Base-by-base conservation (phyloP, 177 flowering plant species). In the Telopea speciosissima region DNA sequence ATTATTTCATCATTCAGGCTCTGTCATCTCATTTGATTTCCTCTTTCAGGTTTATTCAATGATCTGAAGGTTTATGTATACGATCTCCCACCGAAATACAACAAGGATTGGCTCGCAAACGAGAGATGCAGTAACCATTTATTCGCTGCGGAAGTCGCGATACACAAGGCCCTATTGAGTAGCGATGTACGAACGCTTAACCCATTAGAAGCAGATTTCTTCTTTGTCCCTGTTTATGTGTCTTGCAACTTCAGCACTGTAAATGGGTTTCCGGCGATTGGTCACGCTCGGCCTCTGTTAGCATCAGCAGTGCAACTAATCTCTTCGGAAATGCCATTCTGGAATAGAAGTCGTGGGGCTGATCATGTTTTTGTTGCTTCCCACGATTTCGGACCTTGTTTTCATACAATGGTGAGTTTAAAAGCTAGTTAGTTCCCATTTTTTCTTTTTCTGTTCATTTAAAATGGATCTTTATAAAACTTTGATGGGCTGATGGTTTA, bases 351-450 rank as follows among this genome's bases (percentile, higher is more conserved):
- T 65, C 61, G 8, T 1, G 99, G 99, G n/a, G 69, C 87, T 19
- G 98, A 96, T 74, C 99, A 96, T 68, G 84, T 91, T n/a, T 91
- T 96, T 72, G 97, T 93, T 14, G 99, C 98, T 0, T 88, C 98
- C 1, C 99, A 96, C 68, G 99, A 96, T 64, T 93, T 72, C 71
- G 99, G 97, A 5, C 84, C 98, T 62, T 96, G 99, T 71, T 96
- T 96, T 76, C 98, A 91, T 77, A 74, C 98, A 62, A 74, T 93
- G 96, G 99, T 95, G 40, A 60, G 78, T 24, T 0, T n/a, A n/a
- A n/a, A n/a, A n/a, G n/a, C n/a, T n/a, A n/a, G n/a, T n/a, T n/a
- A n/a, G n/a, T n/a, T n/a, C n/a, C 12, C 9, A 33, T 2, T 13
- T 49, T 76, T 36, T 6, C 7, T 31, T 24, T 22, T 19, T 17